Percentiles rank a stretch among this genome's conserved stretches.
These are phyloP conservation scores for Arbutus unedo DNA, from an alignment of 148 eudicot species.

Conservation along the genomic window DNA sequence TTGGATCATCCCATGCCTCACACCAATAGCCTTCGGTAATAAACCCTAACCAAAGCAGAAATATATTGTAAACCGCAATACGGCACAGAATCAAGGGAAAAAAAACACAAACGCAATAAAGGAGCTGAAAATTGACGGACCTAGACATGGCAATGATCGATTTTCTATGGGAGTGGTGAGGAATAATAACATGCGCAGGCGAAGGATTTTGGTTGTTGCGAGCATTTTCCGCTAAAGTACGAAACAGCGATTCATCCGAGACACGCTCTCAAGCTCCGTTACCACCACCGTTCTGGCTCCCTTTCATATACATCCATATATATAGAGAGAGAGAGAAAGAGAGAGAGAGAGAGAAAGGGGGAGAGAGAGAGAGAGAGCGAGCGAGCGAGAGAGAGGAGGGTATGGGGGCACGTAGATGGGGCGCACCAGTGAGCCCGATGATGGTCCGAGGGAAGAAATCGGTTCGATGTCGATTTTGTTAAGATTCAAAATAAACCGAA, in stretches of 20 bases:
- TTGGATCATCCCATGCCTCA: background rate
- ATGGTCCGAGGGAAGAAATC: background rate
- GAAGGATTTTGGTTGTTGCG: background rate
- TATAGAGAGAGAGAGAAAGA: background rate
- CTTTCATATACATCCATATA: background rate
- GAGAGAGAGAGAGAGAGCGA: no score
- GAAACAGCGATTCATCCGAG: slow-evolving; percentile 13
- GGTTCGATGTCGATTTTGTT: no score
- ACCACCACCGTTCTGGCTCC: background rate
- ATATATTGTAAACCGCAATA: background rate
- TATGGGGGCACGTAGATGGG: background rate
- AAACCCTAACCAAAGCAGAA: background rate
- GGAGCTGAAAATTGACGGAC: background rate
- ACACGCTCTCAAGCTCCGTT: background rate
- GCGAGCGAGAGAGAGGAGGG: background rate
- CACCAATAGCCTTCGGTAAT: background rate
- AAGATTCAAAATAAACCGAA: no score
- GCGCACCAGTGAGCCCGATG: background rate
- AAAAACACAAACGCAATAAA: background rate
- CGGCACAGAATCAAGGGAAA: background rate
- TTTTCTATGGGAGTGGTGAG: background rate
- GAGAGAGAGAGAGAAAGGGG: background rate
- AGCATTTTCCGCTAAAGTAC: slow-evolving; percentile 2
- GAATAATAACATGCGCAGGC: background rate
- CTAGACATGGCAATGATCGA: slow-evolving; percentile 19